phyloP scores from a whole-genome alignment of 805 yeast genomes.

The Starmerella floris region DNA sequence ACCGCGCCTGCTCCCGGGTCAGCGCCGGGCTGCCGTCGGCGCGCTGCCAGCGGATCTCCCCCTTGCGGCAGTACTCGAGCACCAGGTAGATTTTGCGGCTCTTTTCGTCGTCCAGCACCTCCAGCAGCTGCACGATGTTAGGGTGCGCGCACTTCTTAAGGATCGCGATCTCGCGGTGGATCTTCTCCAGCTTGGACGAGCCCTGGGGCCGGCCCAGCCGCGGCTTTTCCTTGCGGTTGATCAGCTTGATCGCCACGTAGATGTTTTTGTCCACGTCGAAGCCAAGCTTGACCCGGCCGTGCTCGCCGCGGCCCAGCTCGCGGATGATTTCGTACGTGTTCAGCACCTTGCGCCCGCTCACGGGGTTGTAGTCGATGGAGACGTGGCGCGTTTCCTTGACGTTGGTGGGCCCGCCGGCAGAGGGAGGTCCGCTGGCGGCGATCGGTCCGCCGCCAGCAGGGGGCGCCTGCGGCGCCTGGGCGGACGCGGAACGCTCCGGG shows the following conservation, averaged over 20 bases:
- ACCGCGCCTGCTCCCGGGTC: slow-evolving; percentile 51
- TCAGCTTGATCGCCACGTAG: slow-evolving; percentile 84
- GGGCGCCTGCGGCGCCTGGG: neutral
- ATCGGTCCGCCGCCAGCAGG: neutral
- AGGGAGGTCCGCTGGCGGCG: neutral
- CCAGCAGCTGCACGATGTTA: slow-evolving; percentile 74
- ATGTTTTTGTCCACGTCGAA: slow-evolving; percentile 44
- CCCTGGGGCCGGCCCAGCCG: slow-evolving; percentile 36
- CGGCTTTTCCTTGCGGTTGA: slow-evolving; percentile 57
- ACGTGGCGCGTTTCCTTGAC: slow-evolving; percentile 73
- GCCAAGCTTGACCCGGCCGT: slow-evolving; percentile 94
- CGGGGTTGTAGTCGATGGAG: slow-evolving; percentile 77
- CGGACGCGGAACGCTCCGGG: neutral
- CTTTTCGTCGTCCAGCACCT: slow-evolving; percentile 74
- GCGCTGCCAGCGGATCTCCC: slow-evolving; percentile 76
- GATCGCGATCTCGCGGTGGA: slow-evolving; percentile 79
- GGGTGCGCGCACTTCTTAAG: slow-evolving; percentile 88
- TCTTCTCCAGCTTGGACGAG: slow-evolving; percentile 49
- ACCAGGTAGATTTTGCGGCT: slow-evolving; percentile 82
- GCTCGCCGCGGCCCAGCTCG: slow-evolving; percentile 93
- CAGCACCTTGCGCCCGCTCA: slow-evolving; percentile 52
- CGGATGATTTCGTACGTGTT: slow-evolving; percentile 79
- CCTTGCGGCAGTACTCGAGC: slow-evolving; percentile 76
- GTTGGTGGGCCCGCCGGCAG: neutral
- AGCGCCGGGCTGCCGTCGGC: slow-evolving; percentile 50